Evolutionary conservation across 164 flowering plant species (phyloP).

Genomic region (Vitis cinerea): DNA sequence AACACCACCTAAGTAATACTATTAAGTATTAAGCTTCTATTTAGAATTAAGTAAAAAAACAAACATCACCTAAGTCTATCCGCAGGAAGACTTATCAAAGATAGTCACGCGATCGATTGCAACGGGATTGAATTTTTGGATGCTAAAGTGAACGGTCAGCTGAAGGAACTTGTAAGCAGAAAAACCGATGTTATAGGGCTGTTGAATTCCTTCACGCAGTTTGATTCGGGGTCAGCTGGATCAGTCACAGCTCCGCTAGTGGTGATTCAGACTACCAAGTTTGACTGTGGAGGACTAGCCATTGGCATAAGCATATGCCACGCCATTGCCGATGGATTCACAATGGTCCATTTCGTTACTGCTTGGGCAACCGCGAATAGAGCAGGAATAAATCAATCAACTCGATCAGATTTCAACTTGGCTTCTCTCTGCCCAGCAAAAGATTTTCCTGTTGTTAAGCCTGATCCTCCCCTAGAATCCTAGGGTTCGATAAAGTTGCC

Average conservation of each 20-base stretch:
- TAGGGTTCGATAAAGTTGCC: background rate
- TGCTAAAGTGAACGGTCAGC: background rate
- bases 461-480: background rate
- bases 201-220: no score
- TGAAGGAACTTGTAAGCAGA: background rate
- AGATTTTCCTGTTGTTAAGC: background rate
- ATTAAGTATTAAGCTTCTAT: no score
- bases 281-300: constrained; percentile 17
- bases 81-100: constrained; percentile 10
- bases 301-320: constrained; percentile 6
- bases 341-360: constrained; percentile 1
- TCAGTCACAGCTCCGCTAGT: background rate
- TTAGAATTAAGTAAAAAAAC: no score
- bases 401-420: background rate
- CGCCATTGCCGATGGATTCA: constrained; percentile 8
- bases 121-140: constrained; percentile 15
- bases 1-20: background rate
- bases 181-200: background rate
- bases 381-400: background rate
- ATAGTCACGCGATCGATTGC: constrained; percentile 6
- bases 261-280: constrained; percentile 13
- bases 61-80: no score
- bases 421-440: background rate
- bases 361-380: constrained; percentile 13
- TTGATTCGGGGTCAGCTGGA: background rate